Percentiles rank a stretch among this genome's conserved stretches.
phyloP scores from a whole-genome alignment of 306 rosid genomes.

The Vicia sativa region DNA sequence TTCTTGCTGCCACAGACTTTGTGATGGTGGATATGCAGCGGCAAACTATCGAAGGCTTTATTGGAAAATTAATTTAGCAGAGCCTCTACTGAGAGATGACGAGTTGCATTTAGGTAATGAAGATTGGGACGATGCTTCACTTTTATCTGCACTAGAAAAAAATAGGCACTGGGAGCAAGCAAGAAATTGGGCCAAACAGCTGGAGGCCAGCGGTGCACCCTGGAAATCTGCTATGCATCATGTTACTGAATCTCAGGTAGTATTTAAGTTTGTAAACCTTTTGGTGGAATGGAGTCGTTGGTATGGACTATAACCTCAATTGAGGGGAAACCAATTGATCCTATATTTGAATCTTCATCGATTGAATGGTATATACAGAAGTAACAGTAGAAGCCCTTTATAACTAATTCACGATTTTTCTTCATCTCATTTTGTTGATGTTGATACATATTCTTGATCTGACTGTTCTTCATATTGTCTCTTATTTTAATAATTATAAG shows the following conservation, averaged over 20 bases:
- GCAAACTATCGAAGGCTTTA: constrained; percentile 64
- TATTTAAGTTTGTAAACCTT: constrained; percentile 35
- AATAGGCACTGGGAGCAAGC: constrained; percentile 98
- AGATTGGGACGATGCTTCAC: constrained; percentile 85
- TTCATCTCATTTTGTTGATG: constrained; percentile 29
- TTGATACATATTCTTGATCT: constrained; percentile 20
- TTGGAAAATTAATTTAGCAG: constrained; percentile 94
- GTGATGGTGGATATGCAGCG: constrained; percentile 86
- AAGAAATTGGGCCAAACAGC: constrained; percentile 95
- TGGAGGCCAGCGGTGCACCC: constrained; percentile 83
- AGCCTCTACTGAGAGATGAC: constrained; percentile 71
- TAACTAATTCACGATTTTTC: constrained; percentile 22
- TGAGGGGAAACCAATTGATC: constrained; percentile 27
- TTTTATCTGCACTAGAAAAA: constrained; percentile 70
- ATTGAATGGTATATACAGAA: constrained; percentile 30
- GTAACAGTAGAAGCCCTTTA: background rate
- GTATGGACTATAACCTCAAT: constrained; percentile 6
- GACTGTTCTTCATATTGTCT: constrained; percentile 31
- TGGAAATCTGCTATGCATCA: constrained; percentile 82
- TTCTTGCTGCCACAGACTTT: constrained; percentile 89
- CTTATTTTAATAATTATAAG: background rate
- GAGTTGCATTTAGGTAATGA: constrained; percentile 73
- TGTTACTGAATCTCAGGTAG: constrained; percentile 97
- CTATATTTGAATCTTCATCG: constrained; percentile 12
- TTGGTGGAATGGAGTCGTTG: constrained; percentile 35